These are phyloP conservation scores for Mrakiaceae sp. DNA, from an alignment of 1,284 basidiomycete species.

Conservation along the genomic window DNA sequence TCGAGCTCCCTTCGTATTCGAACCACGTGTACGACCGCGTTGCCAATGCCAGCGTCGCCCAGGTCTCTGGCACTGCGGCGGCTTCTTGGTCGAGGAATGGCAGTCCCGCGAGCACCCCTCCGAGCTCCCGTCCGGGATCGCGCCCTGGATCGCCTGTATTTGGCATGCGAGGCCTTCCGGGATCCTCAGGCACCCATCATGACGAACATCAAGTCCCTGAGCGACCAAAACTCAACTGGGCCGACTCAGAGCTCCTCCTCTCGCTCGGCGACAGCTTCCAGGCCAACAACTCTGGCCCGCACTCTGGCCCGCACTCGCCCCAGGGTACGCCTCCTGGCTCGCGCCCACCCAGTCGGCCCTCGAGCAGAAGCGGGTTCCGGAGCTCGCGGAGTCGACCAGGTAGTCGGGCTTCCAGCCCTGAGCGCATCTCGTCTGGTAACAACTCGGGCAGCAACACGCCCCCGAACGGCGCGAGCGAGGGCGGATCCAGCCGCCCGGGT, in stretches of 20 bases:
- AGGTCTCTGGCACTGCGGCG: slow-evolving; percentile 27
- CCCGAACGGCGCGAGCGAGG: not conserved
- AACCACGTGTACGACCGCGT: slow-evolving; percentile 82
- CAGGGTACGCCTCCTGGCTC: slow-evolving; percentile 31
- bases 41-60: slow-evolving; percentile 61
- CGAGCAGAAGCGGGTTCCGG: slow-evolving; percentile 12
- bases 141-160: slow-evolving; percentile 28
- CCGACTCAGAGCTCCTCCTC: slow-evolving; percentile 66
- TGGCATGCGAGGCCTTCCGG: slow-evolving; percentile 22
- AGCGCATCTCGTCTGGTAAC: slow-evolving; percentile 20
- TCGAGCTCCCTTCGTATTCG: slow-evolving; percentile 71
- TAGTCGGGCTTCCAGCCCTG: slow-evolving; percentile 39
- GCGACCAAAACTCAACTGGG: slow-evolving; percentile 52
- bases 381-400: slow-evolving; percentile 33
- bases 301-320: slow-evolving; percentile 27
- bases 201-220: slow-evolving; percentile 29
- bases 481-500: not conserved
- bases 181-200: not conserved
- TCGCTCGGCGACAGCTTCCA: slow-evolving; percentile 40
- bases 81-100: slow-evolving; percentile 22
- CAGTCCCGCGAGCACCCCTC: slow-evolving; percentile 20
- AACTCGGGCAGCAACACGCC: slow-evolving; percentile 1
- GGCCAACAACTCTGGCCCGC: slow-evolving; percentile 1
- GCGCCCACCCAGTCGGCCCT: slow-evolving; percentile 27
- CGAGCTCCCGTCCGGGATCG: slow-evolving; percentile 29